Evolutionary conservation across 2,329 filamentous ascomycete species (phyloP), one percentile per base, ranked within the genome.

Genomic region (Ceratocystis destructans): DNA sequence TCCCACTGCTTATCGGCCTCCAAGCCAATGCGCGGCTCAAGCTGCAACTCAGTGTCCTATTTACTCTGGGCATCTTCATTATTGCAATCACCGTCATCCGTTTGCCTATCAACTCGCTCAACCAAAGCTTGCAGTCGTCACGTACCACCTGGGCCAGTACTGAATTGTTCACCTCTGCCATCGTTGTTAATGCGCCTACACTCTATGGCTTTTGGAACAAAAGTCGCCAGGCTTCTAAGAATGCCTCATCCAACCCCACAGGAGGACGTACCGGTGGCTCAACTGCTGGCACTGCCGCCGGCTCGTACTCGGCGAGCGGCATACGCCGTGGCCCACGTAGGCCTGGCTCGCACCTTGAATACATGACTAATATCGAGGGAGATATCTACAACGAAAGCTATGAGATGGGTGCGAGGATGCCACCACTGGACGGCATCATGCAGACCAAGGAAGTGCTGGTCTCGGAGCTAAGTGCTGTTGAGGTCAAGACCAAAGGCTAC

Each of bases 131-230:
- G 28, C 76, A 76, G 48, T 69, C 73, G 5, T 74, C 73, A 57
- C 72, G 76, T 17, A 75, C 74, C 3, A 74, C 74, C 1, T 77
- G 75, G 73, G 75, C 74, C 4, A 76, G 74, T 46, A 72, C 72
- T 3, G 76, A 78, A 66, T 71, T 77, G n/a, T 61, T 74, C 3
- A 71, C 72, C 0, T 70, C 72, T 8, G 70, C 72, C 1, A 65
- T 73, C 2, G 75, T 77, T 5, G 76, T 77, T 22, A 78, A 78
- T 64, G 72, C 73, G 0, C 75, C 76, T 0, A 75, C 75, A 0
- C 67, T 77, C 8, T 76, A 74, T 65, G 74, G 72, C 2, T 67
- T 75, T 1, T 74, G 72, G 72, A 75, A 74, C 41, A 72, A 72
- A 59, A 65, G 61, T 5, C 62, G 66, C 20, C 66, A 67, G 28